Conservation (phyloP, 495 filamentous ascomycete genomes). For the Aspergillus conjunctus region DNA sequence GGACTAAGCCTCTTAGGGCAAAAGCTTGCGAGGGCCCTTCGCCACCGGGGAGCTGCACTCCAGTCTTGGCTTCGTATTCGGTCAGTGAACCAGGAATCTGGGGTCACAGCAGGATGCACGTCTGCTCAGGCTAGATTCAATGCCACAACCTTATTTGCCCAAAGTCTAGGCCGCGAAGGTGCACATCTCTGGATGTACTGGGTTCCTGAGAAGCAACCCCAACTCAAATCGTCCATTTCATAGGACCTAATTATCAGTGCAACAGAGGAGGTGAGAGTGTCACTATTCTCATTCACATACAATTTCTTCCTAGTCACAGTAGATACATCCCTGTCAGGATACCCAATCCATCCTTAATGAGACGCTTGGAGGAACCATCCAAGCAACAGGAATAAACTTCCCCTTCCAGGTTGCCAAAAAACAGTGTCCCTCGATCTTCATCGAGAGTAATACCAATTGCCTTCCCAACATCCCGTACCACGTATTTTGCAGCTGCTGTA, state of each 20-base stretch:
- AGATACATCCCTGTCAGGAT: background rate
- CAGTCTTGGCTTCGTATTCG: background rate
- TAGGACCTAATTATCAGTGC: background rate
- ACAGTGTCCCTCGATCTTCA: background rate
- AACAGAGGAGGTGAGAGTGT: background rate
- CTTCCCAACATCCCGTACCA: background rate
- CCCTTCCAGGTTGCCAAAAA: background rate
- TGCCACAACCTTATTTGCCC: no score
- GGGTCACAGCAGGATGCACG: no score
- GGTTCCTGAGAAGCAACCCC: background rate
- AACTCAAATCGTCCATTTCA: background rate
- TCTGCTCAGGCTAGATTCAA: no score
- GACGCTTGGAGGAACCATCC: background rate
- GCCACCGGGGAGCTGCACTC: no score
- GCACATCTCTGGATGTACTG: background rate
- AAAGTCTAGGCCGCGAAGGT: background rate
- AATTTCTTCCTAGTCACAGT: background rate
- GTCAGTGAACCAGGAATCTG: background rate
- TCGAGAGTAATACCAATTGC: background rate
- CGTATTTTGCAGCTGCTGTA: background rate
- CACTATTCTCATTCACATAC: background rate
- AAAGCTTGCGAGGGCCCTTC: background rate
- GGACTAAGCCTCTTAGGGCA: background rate
- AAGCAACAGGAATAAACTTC: background rate
- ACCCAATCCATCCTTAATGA: slow-evolving; percentile 1